Evolutionary conservation across 2,329 filamentous ascomycete genomes (phyloP), one percentile per base, ranked within the genome.

Genomic region (Botrytis tulipae): DNA sequence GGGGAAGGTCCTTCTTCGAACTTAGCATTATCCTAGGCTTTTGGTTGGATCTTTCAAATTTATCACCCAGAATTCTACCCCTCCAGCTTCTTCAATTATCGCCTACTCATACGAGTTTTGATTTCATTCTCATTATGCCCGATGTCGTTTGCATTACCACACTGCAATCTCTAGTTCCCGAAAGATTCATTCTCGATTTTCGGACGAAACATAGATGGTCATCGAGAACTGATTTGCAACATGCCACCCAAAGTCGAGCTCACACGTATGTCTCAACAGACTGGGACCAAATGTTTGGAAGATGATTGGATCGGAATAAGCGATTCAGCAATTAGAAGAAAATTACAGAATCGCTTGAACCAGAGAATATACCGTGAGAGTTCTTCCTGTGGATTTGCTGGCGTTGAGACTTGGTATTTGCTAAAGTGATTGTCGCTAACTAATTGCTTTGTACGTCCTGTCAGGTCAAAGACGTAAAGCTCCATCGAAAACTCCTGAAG

Each of bases 221-320:
- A 16, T 40, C 25, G 10, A 29, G 48, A 40, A 25, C 42, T 42
- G 25, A n/a, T 40, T 51, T 32, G 42, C 51, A 44, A 20, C 48
- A 59, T 70, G 29, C 37, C 32, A 70, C n/a, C 25, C n/a, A 32
- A 25, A 61, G 54, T 46, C 40, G 40, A 60, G 32, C 37, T 60
- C 51, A 60, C 37, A 29, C n/a, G 29, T 25, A 46, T 70, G 51
- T 44, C 37, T 46, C 37, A 61, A 60, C 20, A 70, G 40, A 46
- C 59, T 72, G 70, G 84, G 83, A 83, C 83, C 12, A 80, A 75
- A 78, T 80, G 76, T 73, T 78, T 66, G 44, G 80, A 84, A 74
- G 84, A 86, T 70, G 82, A 85, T 78, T 86, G 85, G 84, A 85
- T 84, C 54, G 85, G 84, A 5, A 82, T 79, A 37, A 84, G 76